A percentile compares a stretch with the other conserved stretches of the same genome.
Conservation (phyloP, 1,284 basidiomycete genomes). For the Somion occarium region DNA sequence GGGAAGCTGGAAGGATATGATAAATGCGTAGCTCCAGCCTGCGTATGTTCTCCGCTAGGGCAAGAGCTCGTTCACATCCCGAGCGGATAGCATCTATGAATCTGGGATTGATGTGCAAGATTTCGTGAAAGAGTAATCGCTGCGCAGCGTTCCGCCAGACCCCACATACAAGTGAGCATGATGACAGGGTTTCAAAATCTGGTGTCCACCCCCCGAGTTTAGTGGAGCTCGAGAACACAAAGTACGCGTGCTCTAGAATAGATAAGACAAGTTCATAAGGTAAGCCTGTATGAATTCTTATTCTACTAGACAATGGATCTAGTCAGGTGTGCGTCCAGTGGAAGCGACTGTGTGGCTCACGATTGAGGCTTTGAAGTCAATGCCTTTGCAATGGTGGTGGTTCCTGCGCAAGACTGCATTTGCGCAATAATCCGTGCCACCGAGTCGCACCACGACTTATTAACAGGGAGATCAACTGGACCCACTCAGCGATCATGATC, state of each 20-base stretch:
- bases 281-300: neutral
- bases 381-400: too few species aligned
- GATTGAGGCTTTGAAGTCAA: too few species aligned
- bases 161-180: slow-evolving; percentile 32
- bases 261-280: slow-evolving; percentile 32
- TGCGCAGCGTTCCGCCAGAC: slow-evolving; percentile 38
- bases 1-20: slow-evolving; percentile 15
- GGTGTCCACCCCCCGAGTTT: neutral
- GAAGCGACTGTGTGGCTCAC: too few species aligned
- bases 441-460: too few species aligned
- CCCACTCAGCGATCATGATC: too few species aligned
- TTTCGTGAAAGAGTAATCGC: slow-evolving; percentile 34
- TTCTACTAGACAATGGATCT: too few species aligned
- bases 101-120: slow-evolving; percentile 12
- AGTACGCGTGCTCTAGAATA: slow-evolving; percentile 37
- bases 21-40: slow-evolving; percentile 15
- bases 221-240: slow-evolving; percentile 12
- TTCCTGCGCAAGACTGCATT: too few species aligned
- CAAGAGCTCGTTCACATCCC: slow-evolving; percentile 7
- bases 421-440: too few species aligned
- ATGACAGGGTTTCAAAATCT: slow-evolving; percentile 29
- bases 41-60: slow-evolving; percentile 9
- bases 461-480: too few species aligned
- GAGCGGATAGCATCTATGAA: slow-evolving; percentile 2
- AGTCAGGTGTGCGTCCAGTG: too few species aligned